phyloP scores from a whole-genome alignment of 768 basidiomycete genomes.

The Naganishia friedmannii region DNA sequence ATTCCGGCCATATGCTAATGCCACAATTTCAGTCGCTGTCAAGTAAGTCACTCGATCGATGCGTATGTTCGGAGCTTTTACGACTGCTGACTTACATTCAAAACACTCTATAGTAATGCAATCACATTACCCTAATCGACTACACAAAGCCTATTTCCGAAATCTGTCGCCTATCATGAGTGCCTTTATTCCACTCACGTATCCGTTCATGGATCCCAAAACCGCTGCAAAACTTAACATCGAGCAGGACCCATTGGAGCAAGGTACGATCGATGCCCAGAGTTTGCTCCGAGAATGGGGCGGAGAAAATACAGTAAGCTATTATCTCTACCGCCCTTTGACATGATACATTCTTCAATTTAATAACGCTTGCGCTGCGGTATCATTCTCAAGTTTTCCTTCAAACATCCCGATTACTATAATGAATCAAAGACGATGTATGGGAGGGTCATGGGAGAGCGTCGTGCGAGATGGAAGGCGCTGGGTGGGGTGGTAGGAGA shows the following conservation, averaged over 20 bases:
- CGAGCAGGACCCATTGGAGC: slow-evolving; percentile 18
- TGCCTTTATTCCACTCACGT: slow-evolving; percentile 27
- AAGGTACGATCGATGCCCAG: slow-evolving; percentile 11
- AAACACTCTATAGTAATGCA: slow-evolving; percentile 17
- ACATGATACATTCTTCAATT: not conserved
- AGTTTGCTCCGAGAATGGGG: slow-evolving; percentile 20
- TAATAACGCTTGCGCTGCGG: not conserved
- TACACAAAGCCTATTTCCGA: slow-evolving; percentile 28
- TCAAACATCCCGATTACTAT: slow-evolving; percentile 20
- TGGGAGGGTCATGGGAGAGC: slow-evolving; percentile 1
- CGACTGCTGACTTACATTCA: not conserved
- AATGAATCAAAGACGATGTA: not conserved
- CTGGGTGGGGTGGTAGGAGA: slow-evolving; percentile 16
- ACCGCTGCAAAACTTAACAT: slow-evolving; percentile 24
- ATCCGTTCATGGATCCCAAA: slow-evolving; percentile 29
- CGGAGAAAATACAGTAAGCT: slow-evolving; percentile 19
- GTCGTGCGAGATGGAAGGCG: not conserved
- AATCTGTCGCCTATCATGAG: slow-evolving; percentile 24
- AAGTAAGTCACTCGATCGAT: slow-evolving; percentile 2
- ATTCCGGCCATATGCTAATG: not conserved
- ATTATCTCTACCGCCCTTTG: not conserved
- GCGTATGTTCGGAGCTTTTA: not conserved
- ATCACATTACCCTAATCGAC: slow-evolving; percentile 28
- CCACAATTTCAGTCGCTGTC: slow-evolving; percentile 1
- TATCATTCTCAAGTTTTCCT: not conserved